Conservation (phyloP, 2,329 filamentous ascomycete species). For the Ophiostoma australiae region DNA sequence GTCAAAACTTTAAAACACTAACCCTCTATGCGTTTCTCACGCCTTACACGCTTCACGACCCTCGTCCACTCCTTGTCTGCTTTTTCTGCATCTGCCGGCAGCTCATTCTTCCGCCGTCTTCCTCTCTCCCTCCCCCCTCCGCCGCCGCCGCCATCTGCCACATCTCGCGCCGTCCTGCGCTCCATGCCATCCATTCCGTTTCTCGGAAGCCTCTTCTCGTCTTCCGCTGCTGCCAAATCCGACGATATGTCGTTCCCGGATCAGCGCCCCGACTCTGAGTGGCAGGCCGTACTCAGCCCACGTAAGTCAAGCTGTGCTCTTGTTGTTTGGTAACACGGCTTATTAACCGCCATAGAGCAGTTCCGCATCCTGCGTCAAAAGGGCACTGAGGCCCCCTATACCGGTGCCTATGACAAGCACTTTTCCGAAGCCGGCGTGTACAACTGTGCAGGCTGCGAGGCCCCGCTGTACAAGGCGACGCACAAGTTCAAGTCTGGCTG, state of each 20-base stretch:
- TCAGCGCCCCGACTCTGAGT: constrained; percentile 75
- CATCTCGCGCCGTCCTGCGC: constrained; percentile 30
- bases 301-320: constrained; percentile 36
- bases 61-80: constrained; percentile 44
- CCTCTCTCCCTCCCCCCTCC: constrained; percentile 42
- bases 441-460: constrained; percentile 76
- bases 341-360: constrained; percentile 61
- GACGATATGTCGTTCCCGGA: constrained; percentile 67
- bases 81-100: constrained; percentile 43
- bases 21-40: constrained; percentile 47
- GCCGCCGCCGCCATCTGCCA: constrained; percentile 37
- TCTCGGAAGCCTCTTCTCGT: constrained; percentile 69
- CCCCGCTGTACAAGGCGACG: constrained; percentile 84
- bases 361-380: constrained; percentile 90
- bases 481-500: constrained; percentile 97
- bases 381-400: constrained; percentile 77
- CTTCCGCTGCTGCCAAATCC: constrained; percentile 46
- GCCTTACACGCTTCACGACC: constrained; percentile 36
- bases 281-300: constrained; percentile 74
- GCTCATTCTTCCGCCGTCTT: constrained; percentile 40
- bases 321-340: not conserved
- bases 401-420: constrained; percentile 85
- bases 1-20: not conserved
- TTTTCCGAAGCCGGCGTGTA: constrained; percentile 72
- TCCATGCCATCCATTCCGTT: constrained; percentile 79